Evolutionary conservation across 768 basidiomycete species (phyloP).

Genomic region (Russula ochroleuca): DNA sequence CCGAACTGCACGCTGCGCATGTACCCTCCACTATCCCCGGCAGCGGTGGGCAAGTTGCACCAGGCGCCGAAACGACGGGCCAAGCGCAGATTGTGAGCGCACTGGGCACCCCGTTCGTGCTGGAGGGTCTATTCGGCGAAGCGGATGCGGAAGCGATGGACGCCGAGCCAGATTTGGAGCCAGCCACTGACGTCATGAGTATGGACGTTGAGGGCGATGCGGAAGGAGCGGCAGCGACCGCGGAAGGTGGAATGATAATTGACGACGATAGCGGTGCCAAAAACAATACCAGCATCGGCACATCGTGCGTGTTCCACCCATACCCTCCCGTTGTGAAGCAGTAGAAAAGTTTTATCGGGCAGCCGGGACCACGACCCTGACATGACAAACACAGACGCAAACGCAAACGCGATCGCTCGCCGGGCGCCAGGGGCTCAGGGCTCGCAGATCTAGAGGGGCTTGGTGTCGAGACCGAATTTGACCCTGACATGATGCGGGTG

Average conservation of each 20-base stretch:
- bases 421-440: too few relatives aligned
- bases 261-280: not conserved
- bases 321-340: not conserved
- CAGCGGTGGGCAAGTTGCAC: conserved; percentile 44
- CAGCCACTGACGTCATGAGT: conserved; percentile 18
- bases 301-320: not conserved
- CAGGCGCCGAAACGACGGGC: conserved; percentile 75
- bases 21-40: conserved; percentile 49
- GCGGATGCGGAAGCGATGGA: conserved; percentile 70
- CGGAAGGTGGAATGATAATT: conserved; percentile 12
- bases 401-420: conserved; percentile 22
- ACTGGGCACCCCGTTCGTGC: conserved; percentile 74
- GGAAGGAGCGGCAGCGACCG: not conserved
- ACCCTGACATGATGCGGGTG: not conserved
- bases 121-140: conserved; percentile 74
- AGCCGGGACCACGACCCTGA: not conserved
- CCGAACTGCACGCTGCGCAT: conserved; percentile 70
- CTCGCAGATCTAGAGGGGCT: not conserved
- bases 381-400: conserved; percentile 1
- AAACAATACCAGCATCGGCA: too few relatives aligned
- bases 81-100: conserved; percentile 71
- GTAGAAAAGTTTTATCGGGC: not conserved
- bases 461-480: not conserved
- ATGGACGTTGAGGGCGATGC: conserved; percentile 23
- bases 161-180: conserved; percentile 31